Conservation (phyloP, 1,139 yeast species). For the Suhomyces guaymorum region DNA sequence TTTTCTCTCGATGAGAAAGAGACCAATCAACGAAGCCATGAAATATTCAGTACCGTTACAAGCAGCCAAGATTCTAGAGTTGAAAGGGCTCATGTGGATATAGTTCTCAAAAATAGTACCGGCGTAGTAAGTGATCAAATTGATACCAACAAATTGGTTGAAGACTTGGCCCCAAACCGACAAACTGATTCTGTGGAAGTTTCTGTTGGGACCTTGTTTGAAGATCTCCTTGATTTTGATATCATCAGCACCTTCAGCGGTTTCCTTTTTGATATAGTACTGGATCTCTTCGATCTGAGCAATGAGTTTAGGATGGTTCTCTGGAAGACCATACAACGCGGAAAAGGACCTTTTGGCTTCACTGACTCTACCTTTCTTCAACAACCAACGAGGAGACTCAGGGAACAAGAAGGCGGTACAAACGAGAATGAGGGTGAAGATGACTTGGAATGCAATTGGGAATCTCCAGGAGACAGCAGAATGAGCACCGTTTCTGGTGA, state of each 20-base stretch:
- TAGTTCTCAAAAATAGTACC: constrained; percentile 63
- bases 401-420: constrained; percentile 19
- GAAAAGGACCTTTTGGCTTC: constrained; percentile 54
- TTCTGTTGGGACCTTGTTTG: constrained; percentile 42
- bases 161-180: constrained; percentile 63
- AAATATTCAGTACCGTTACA: constrained; percentile 85
- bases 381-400: constrained; percentile 26
- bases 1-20: constrained; percentile 74
- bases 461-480: constrained; percentile 38
- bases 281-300: constrained; percentile 36
- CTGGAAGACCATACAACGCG: constrained; percentile 41
- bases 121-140: constrained; percentile 81
- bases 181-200: constrained; percentile 49
- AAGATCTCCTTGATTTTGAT: constrained; percentile 30
- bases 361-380: constrained; percentile 34
- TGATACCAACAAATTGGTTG: constrained; percentile 90
- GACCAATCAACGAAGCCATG: constrained; percentile 80
- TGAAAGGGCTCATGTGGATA: constrained; percentile 44
- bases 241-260: constrained; percentile 22
- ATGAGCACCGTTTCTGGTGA: constrained; percentile 21
- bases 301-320: constrained; percentile 24
- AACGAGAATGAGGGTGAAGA: constrained; percentile 32
- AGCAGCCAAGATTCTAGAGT: constrained; percentile 77
- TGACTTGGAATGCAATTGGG: constrained; percentile 48
- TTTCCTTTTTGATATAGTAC: constrained; percentile 31